Evolutionary conservation across 106 monocot species (phyloP), one percentile per base, ranked within the genome.

Genomic region (Phalaenopsis equestris): DNA sequence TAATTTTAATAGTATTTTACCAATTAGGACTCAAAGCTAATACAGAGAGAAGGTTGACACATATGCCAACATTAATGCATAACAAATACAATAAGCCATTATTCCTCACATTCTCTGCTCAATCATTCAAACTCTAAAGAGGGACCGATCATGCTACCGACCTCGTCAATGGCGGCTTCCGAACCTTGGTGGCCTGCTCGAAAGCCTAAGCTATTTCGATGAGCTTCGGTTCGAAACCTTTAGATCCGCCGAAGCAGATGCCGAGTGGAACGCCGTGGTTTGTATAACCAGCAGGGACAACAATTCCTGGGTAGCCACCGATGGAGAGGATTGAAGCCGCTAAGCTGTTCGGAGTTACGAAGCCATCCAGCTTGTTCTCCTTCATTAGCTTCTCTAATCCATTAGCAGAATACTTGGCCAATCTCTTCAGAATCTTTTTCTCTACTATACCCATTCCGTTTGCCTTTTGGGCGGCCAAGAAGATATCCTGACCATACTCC

Each of bases 131-230:
- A 30, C 30, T 30, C 30, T 30, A 30, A 30, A 30, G 30, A 30
- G 0, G 30, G 30, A 0, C 30, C 30, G 30, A 30, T 30, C 30
- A 30, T 30, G 30, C 30, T 30, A 30, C 30, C 30, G 30, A 30
- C 30, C 30, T 30, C 30, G 30, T 30, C 30, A 56, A 56, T 12
- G 94, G 94, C 9, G 84, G 85, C 79, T 80, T 85, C 64, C 94
- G 79, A 19, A 84, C 85, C 37, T 47, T 75, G 0, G 87, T 89
- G 1, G 87, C 89, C 57, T 94, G 94, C 49, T 94, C 94, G 77
- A 88, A 94, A 3, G 78, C 86, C 83, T 84, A 95, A 6, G 43
- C 43, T 45, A 45, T 45, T 6, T 45, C n/a, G 3, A 45, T 45
- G 5, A 45, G 6, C 43, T 5, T 84, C 2, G 85, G 88, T 21